Conservation (phyloP, 768 basidiomycete genomes). For the Podaxis sp. region DNA sequence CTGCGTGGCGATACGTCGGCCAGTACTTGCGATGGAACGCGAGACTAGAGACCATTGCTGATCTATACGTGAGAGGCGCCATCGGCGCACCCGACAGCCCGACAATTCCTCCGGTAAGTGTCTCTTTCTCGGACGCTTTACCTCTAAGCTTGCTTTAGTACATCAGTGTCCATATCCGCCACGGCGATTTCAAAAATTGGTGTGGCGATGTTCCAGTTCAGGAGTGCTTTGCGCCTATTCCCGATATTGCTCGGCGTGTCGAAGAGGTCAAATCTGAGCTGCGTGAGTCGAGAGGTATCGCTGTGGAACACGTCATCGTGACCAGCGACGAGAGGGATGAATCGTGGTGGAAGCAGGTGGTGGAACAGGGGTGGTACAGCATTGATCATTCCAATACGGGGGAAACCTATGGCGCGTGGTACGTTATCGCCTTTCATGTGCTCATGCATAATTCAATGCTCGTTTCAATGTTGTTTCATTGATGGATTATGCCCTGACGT, state of each 20-base stretch:
- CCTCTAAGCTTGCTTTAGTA: constrained; percentile 30
- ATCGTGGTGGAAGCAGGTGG: constrained; percentile 56
- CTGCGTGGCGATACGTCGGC: constrained; percentile 55
- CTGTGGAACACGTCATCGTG: constrained; percentile 52
- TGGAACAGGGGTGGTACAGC: constrained; percentile 43
- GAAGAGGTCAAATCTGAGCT: constrained; percentile 51
- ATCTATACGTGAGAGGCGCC: constrained; percentile 41
- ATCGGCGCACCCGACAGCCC: constrained; percentile 32
- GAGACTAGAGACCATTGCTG: constrained; percentile 34
- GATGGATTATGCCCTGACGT: not conserved
- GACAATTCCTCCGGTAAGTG: constrained; percentile 43
- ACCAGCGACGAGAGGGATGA: constrained; percentile 59
- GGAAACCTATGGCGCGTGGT: constrained; percentile 48
- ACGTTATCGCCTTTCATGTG: constrained; percentile 13
- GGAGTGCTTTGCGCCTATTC: constrained; percentile 52
- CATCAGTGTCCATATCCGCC: constrained; percentile 55
- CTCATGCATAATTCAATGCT: not conserved
- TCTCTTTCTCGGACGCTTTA: not conserved
- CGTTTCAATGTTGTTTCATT: too few relatives aligned
- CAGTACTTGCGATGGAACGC: constrained; percentile 47
- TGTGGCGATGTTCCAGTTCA: constrained; percentile 37
- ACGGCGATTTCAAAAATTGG: constrained; percentile 45
- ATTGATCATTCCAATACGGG: constrained; percentile 47
- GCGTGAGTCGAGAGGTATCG: constrained; percentile 36
- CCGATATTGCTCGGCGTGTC: constrained; percentile 50